Evolutionary conservation across 345 rosid genomes (phyloP).

Genomic region (Salix koriyanagi): DNA sequence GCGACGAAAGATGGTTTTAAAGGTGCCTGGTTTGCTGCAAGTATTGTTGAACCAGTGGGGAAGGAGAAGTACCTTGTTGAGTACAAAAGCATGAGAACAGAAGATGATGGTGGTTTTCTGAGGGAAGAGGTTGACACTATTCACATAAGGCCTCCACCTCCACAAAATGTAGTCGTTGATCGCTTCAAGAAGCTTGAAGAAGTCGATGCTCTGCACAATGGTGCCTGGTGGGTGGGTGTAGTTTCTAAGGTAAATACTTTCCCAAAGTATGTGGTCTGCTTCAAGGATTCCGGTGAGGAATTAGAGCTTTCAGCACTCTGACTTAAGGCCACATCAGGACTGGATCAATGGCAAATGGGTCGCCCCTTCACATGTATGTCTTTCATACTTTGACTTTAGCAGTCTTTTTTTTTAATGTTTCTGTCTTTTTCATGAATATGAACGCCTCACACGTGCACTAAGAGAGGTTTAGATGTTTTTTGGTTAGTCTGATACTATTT

Average conservation of each 20-base stretch:
- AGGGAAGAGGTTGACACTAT: constrained; percentile 48
- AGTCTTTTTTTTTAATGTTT: neutral
- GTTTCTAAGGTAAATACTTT: constrained; percentile 44
- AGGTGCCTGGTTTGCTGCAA: constrained; percentile 83
- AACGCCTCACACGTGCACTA: neutral
- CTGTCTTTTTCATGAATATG: neutral
- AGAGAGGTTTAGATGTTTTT: neutral
- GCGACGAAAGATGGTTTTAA: constrained; percentile 81
- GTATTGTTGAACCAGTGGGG: constrained; percentile 43
- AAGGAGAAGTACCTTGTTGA: constrained; percentile 50
- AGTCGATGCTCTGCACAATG: constrained; percentile 78
- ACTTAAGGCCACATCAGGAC: constrained; percentile 66
- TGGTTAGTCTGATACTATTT: neutral
- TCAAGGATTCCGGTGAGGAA: constrained; percentile 47
- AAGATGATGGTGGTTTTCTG: constrained; percentile 59
- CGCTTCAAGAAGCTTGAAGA: constrained; percentile 51
- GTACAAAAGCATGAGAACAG: constrained; percentile 57
- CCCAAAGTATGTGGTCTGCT: constrained; percentile 49
- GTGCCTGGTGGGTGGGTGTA: constrained; percentile 88
- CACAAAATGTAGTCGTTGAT: constrained; percentile 31
- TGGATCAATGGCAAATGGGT: constrained; percentile 78
- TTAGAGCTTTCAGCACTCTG: constrained; percentile 52
- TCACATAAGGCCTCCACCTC: constrained; percentile 75
- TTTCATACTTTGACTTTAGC: neutral
- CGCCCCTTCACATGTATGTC: constrained; percentile 39